These are phyloP conservation scores for Neofusicoccum umdonicola DNA, from an alignment of 2,329 filamentous ascomycete genomes.

Conservation along the genomic window DNA sequence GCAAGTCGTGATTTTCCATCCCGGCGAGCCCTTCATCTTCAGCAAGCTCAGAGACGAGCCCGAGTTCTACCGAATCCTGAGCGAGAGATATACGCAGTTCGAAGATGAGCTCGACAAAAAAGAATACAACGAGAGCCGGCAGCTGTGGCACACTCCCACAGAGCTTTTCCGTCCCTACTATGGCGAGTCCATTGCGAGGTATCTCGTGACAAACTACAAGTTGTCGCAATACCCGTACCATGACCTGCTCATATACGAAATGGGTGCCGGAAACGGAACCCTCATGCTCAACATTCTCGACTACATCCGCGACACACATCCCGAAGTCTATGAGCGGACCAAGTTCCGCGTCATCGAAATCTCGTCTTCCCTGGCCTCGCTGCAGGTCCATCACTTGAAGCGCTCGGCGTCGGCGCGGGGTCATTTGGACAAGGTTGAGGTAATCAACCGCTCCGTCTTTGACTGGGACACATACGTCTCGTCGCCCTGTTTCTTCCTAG, in stretches of 20 bases:
- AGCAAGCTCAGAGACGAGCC: constrained; percentile 75
- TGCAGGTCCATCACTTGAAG: constrained; percentile 72
- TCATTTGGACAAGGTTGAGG: constrained; percentile 83
- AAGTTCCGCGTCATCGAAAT: constrained; percentile 97
- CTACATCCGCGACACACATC: constrained; percentile 86
- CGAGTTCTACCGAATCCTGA: constrained; percentile 75
- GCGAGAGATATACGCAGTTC: constrained; percentile 80
- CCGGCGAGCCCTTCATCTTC: constrained; percentile 90
- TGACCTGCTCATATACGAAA: constrained; percentile 96
- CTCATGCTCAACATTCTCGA: constrained; percentile 98
- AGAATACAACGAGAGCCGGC: constrained; percentile 71
- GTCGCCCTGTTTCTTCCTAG: constrained; percentile 93
- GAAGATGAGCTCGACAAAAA: constrained; percentile 80
- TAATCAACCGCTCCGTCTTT: constrained; percentile 92
- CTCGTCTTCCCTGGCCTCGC: constrained; percentile 71
- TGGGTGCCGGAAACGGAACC: constrained; percentile 95
- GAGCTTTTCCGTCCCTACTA: constrained; percentile 97
- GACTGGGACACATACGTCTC: constrained; percentile 89
- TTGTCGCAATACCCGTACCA: constrained; percentile 91
- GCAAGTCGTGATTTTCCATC: constrained; percentile 92
- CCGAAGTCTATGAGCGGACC: constrained; percentile 89
- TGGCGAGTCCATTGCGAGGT: constrained; percentile 93
- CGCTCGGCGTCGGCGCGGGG: constrained; percentile 66
- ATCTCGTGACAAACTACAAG: constrained; percentile 94
- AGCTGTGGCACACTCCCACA: constrained; percentile 97